Base-by-base conservation (phyloP, 129 eudicot genomes). In the Chrysanthemum seticuspe region DNA sequence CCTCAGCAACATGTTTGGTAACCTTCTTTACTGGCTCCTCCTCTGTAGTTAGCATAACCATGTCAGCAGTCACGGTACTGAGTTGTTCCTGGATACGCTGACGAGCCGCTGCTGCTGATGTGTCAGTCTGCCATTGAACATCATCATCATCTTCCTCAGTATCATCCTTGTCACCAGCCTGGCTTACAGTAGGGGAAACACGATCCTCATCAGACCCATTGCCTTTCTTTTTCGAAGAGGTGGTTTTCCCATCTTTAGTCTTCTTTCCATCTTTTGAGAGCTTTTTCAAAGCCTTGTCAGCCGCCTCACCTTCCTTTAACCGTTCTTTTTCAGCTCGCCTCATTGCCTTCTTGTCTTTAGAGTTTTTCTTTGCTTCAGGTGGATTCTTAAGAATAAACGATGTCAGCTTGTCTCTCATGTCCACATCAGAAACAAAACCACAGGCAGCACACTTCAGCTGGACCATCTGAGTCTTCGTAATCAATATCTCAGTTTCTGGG, bases 371-470 rank as follows among this genome's bases (percentile, higher is more conserved):
- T 10, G 71, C 59, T 67, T 90, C 96, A 0, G 96, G 91, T 44
- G 96, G 96, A 44, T 89, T 89, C 78, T 89, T 89, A 25, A 89
- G 25, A 10, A 89, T 89, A 80, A 89, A 89, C 0, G 96, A 83
- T 2, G 96, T 89, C 23, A 89, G 79, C 77, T 89, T 89, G 79
- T 89, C 96, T 82, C 89, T 82, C 96, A 89, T 89, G 74, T 89
- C 92, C 67, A 89, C 96, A 61, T 89, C 96, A 13, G 96, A 89
- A 52, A 84, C 66, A 52, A 84, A 84, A 15, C 96, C 96, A 78
- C 96, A 89, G 2, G 96, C 96, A 65, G 87, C 87, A 84, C 96
- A 89, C 49, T 89, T 89, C 52, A 89, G 83, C 65, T 86, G 88
- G 63, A 89, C 81, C 96, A 89, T 89, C 72, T 89, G 96, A 34